A percentile compares a stretch with the other conserved stretches of the same genome.
Evolutionary conservation across 169 alveolate genomes (phyloP).

Genomic region (Eimeria tenella): DNA sequence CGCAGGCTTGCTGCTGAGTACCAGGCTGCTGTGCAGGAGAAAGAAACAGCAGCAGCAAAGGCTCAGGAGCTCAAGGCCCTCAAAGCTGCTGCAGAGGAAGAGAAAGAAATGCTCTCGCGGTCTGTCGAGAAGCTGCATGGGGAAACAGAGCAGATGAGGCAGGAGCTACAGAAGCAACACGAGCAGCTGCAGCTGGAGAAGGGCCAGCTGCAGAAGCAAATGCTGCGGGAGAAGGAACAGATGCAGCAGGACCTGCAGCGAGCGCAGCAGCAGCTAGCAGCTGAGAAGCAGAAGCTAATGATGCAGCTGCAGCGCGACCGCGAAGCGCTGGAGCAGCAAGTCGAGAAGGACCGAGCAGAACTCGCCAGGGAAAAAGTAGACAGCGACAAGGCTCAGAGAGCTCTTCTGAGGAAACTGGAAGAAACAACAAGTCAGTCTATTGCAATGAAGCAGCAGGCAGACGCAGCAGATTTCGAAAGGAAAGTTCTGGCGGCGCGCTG

Average conservation of each 20-base stretch:
- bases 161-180: conserved; percentile 15
- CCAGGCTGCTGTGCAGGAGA: neutral
- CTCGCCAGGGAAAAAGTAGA: neutral
- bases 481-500: conserved; percentile 14
- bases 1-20: conserved; percentile 39
- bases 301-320: conserved; percentile 9
- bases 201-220: conserved; percentile 40
- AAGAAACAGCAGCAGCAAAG: conserved; percentile 23
- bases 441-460: conserved; percentile 49
- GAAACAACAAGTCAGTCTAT: neutral
- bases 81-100: conserved; percentile 40
- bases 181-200: conserved; percentile 52
- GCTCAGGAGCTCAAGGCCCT: conserved; percentile 26
- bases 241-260: conserved; percentile 30
- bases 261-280: conserved; percentile 1
- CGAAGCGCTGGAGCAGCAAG: neutral
- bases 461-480: conserved; percentile 32
- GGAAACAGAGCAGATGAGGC: neutral
- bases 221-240: conserved; percentile 8
- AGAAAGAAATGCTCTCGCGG: conserved; percentile 22
- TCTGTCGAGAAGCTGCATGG: neutral
- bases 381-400: conserved; percentile 12
- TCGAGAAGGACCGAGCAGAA: neutral
- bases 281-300: neutral
- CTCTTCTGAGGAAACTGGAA: conserved; percentile 27